Evolutionary conservation across 306 rosid species (phyloP), one percentile per base, ranked within the genome.

Genomic region (Gastrolobium bilobum): DNA sequence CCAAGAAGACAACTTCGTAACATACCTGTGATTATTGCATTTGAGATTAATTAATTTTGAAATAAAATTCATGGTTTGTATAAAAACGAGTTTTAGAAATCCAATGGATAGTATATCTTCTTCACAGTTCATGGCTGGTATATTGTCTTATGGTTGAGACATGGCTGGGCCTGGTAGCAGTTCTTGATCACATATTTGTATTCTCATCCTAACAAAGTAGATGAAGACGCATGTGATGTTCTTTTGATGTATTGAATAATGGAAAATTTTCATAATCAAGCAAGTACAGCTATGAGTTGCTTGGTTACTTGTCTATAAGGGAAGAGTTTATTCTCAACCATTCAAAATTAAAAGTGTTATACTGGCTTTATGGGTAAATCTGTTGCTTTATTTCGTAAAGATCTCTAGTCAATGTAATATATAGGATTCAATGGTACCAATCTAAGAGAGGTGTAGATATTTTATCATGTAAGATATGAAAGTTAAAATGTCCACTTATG

Each of bases 401-500:
- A 26, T 44, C 20, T 58, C 8, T 58, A 34, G 35, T 67, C 68
- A 79, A 64, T 68, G 3, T 9, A 71, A 68, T 52, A 8, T 42
- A 10, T 13, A 35, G 31, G 58, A 62, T 61, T 54, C 5, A 52
- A 6, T 14, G 38, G 31, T 59, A 34, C 13, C 43, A 63, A 29
- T 39, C 33, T 60, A 72, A 20, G 44, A 29, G 3, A 61, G 47
- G 59, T 59, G 51, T 47, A 59, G 51, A 69, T 59, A 83, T 67
- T 72, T 42, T 59, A 60, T 59, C 60, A 59, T 66, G 34, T 79
- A 40, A 50, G 72, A 39, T 67, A 68, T 26, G 68, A 59, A 67
- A 77, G 51, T 29, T 73, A 57, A 44, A 42, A 71, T 42, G 61
- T 68, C 37, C 60, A 38, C 51, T 46, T 66, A 20, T 80, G 71